These are phyloP conservation scores for Cladosporium halotolerans DNA, from an alignment of 2,329 filamentous ascomycete genomes.

Conservation along the genomic window DNA sequence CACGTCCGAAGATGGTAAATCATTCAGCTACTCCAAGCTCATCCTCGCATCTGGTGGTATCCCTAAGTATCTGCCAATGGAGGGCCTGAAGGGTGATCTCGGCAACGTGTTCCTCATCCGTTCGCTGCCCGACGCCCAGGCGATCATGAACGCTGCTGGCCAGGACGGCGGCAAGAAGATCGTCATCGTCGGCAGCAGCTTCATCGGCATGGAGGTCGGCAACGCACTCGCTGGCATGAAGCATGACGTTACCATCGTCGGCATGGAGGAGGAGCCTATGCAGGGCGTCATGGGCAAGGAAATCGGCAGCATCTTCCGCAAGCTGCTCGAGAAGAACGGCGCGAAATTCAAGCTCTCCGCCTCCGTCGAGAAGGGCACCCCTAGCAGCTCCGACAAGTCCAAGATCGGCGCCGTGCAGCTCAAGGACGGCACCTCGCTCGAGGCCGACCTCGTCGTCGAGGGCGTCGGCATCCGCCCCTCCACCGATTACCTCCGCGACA, in stretches of 20 bases:
- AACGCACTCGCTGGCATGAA: constrained; percentile 68
- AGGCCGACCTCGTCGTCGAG: constrained; percentile 84
- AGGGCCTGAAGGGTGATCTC: constrained; percentile 74
- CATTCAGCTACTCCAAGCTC: constrained; percentile 76
- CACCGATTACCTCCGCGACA: constrained; percentile 73
- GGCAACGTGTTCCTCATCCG: constrained; percentile 83
- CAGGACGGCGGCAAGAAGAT: constrained; percentile 80
- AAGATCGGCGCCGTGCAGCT: constrained; percentile 75
- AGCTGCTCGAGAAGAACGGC: constrained; percentile 73
- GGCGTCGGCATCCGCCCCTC: constrained; percentile 84
- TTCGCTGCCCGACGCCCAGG: constrained; percentile 67
- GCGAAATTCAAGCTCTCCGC: constrained; percentile 83
- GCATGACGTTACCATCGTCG: constrained; percentile 79
- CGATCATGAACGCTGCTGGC: constrained; percentile 72
- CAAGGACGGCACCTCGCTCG: constrained; percentile 76
- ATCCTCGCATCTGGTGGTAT: constrained; percentile 83
- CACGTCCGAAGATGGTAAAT: constrained; percentile 65
- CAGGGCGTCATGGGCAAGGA: constrained; percentile 77
- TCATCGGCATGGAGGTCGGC: constrained; percentile 97
- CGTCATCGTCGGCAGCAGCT: constrained; percentile 84
- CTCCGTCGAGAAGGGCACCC: constrained; percentile 73
- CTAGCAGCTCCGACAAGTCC: constrained; percentile 59
- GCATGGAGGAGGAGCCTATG: constrained; percentile 79
- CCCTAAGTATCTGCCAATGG: constrained; percentile 67
- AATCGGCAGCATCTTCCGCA: constrained; percentile 75